Conservation (phyloP, 352 stramenopile species). For the Phytophthora quininea region DNA sequence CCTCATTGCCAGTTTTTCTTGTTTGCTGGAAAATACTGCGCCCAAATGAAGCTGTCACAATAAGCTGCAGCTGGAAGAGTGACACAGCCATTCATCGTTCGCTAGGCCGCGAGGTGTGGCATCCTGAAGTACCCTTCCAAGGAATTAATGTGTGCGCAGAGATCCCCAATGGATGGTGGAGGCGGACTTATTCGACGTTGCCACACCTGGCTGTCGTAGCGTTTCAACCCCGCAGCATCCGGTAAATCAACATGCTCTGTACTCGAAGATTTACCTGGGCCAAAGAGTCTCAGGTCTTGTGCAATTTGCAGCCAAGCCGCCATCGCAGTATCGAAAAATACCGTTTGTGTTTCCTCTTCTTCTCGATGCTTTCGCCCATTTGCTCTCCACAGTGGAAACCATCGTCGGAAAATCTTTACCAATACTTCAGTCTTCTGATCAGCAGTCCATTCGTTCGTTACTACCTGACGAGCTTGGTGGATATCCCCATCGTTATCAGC, state of each 20-base stretch:
- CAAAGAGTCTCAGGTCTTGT: constrained; percentile 52
- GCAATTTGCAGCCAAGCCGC: constrained; percentile 65
- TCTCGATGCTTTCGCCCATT: constrained; percentile 9
- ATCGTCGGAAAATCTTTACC: constrained; percentile 48
- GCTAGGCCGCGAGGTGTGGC: constrained; percentile 55
- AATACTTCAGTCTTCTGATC: constrained; percentile 56
- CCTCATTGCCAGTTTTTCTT: too few species aligned
- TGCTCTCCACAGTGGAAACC: constrained; percentile 46
- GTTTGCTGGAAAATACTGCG: too few species aligned
- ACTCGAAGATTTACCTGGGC: neutral
- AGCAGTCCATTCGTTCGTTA: constrained; percentile 41
- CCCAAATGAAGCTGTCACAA: too few species aligned
- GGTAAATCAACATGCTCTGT: constrained; percentile 5
- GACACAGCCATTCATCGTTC: too few species aligned
- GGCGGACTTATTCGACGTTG: constrained; percentile 59
- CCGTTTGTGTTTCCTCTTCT: constrained; percentile 36
- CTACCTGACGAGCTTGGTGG: constrained; percentile 32
- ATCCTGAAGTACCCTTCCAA: constrained; percentile 63
- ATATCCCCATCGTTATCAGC: constrained; percentile 37
- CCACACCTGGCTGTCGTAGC: constrained; percentile 75
- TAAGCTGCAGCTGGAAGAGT: too few species aligned
- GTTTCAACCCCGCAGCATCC: constrained; percentile 42
- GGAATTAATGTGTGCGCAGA: constrained; percentile 68
- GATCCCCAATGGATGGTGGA: constrained; percentile 54
- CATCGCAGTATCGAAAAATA: constrained; percentile 73